Conservation (phyloP, 805 yeast genomes). For the Yamadazyma sp. region DNA sequence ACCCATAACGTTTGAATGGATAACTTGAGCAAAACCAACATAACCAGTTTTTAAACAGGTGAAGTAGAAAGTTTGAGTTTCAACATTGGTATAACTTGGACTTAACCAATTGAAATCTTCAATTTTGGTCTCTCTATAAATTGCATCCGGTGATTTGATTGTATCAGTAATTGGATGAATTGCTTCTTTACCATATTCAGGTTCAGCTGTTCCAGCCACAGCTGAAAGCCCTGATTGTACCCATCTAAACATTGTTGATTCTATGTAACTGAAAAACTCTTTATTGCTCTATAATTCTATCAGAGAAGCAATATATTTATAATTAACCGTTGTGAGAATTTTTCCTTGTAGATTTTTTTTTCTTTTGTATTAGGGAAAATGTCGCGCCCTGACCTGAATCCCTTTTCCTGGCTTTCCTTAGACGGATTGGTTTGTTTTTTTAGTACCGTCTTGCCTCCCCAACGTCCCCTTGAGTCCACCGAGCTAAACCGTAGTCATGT, state of each 20-base stretch:
- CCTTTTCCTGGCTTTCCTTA: too few relatives aligned
- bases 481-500: too few relatives aligned
- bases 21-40: constrained; percentile 88
- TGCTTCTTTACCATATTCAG: constrained; percentile 91
- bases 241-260: constrained; percentile 63
- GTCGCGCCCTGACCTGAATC: too few relatives aligned
- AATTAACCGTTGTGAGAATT: too few relatives aligned
- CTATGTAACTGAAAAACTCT: too few relatives aligned
- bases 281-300: too few relatives aligned
- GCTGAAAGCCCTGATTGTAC: constrained; percentile 87
- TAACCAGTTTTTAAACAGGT: constrained; percentile 57
- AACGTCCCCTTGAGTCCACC: too few relatives aligned
- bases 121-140: constrained; percentile 52
- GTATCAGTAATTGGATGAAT: constrained; percentile 77
- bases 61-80: constrained; percentile 91
- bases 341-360: too few relatives aligned
- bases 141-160: constrained; percentile 41
- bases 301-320: too few relatives aligned
- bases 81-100: constrained; percentile 86
- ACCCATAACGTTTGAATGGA: constrained; percentile 89
- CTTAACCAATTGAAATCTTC: constrained; percentile 73
- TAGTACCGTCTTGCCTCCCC: too few relatives aligned
- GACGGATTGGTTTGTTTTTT: too few relatives aligned
- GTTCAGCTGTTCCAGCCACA: constrained; percentile 96
- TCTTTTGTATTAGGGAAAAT: too few relatives aligned